phyloP scores from a whole-genome alignment of 257 asterid species.

The Henckelia pumila region DNA sequence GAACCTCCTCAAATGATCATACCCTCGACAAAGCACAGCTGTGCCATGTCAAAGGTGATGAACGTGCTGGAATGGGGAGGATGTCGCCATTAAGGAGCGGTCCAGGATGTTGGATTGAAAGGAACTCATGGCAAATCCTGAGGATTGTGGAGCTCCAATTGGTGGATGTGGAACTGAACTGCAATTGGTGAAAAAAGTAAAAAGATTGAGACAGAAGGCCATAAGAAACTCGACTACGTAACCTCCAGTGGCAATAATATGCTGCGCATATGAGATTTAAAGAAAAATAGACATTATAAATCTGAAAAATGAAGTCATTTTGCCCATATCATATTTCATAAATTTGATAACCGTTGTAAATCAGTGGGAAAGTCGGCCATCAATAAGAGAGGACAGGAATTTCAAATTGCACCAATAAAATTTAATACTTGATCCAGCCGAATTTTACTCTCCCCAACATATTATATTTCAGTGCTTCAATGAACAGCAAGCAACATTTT shows the following conservation, averaged over 20 bases:
- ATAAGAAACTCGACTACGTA: neutral
- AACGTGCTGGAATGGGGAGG: constrained; percentile 60
- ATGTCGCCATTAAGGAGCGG: constrained; percentile 55
- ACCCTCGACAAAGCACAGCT: neutral
- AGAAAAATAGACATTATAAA: too few species aligned
- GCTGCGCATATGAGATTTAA: too few species aligned
- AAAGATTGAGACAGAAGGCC: neutral
- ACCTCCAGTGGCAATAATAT: neutral
- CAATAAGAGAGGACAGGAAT: neutral
- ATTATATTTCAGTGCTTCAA: neutral
- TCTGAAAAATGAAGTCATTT: neutral
- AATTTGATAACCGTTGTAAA: neutral
- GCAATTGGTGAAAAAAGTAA: constrained; percentile 26
- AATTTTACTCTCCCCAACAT: neutral
- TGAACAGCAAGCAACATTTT: neutral
- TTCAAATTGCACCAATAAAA: neutral
- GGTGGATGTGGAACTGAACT: constrained; percentile 60
- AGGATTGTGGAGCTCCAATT: constrained; percentile 62
- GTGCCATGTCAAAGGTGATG: constrained; percentile 49
- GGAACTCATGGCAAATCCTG: constrained; percentile 61
- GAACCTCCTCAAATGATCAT: constrained; percentile 11
- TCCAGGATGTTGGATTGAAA: constrained; percentile 60
- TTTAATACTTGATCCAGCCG: neutral
- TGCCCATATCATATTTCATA: neutral
- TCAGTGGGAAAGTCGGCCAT: neutral